A percentile compares a stretch with the other conserved stretches of the same genome.
These are phyloP conservation scores for Pythium angustatum DNA, from an alignment of 352 stramenopile species.

Conservation along the genomic window DNA sequence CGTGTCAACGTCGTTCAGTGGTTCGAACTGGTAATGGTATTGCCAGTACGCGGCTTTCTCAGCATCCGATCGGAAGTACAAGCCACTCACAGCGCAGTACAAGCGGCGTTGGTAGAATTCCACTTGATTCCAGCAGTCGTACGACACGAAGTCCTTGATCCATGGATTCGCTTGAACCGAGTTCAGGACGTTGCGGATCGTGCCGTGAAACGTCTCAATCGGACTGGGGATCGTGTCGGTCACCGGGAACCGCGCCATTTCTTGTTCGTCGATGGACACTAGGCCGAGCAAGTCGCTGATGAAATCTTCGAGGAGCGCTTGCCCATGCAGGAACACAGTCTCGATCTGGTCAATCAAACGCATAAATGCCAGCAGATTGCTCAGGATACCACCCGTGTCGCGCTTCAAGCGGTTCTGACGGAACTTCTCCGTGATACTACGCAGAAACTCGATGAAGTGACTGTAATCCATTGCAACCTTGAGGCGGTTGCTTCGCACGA, in stretches of 20 bases:
- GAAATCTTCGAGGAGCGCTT: slow-evolving; percentile 61
- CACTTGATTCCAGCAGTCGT: slow-evolving; percentile 57
- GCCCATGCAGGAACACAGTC: slow-evolving; percentile 70
- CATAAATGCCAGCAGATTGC: slow-evolving; percentile 61
- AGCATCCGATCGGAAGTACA: slow-evolving; percentile 57
- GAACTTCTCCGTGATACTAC: slow-evolving; percentile 65
- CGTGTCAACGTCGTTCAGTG: slow-evolving; percentile 30
- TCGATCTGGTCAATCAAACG: slow-evolving; percentile 75
- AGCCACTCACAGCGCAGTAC: slow-evolving; percentile 75
- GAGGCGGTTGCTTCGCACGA: slow-evolving; percentile 65
- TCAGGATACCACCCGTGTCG: slow-evolving; percentile 60
- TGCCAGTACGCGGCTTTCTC: slow-evolving; percentile 60
- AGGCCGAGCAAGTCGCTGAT: slow-evolving; percentile 56
- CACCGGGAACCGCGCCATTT: slow-evolving; percentile 45
- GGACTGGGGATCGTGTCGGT: slow-evolving; percentile 68
- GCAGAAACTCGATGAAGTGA: slow-evolving; percentile 78
- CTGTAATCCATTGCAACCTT: slow-evolving; percentile 79
- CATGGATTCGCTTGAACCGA: slow-evolving; percentile 65
- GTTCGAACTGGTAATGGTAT: slow-evolving; percentile 64
- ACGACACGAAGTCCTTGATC: slow-evolving; percentile 60
- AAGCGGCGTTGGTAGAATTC: slow-evolving; percentile 57
- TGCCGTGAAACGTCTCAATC: slow-evolving; percentile 77
- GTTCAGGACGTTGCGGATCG: slow-evolving; percentile 71
- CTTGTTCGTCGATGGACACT: slow-evolving; percentile 40
- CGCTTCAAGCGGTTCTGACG: slow-evolving; percentile 50